Conservation (phyloP, 2,329 filamentous ascomycete genomes). For the Dactylonectria estremocensis region DNA sequence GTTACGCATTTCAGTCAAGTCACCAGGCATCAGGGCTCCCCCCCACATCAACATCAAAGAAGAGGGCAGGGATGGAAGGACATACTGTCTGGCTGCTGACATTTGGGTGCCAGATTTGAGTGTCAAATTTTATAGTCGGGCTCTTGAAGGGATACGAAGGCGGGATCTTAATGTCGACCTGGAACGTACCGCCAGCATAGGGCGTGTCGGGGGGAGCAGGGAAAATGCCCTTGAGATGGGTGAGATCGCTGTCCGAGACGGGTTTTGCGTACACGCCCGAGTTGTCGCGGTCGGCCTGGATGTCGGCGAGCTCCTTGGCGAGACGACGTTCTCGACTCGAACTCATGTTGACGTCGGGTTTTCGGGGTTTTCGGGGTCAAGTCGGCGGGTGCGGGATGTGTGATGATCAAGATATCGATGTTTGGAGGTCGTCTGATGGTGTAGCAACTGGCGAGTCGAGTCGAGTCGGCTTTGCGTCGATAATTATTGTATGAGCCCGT, state of each 20-base stretch:
- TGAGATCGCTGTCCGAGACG: slow-evolving; percentile 78
- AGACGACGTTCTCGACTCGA: slow-evolving; percentile 71
- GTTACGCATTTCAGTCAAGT: slow-evolving; percentile 37
- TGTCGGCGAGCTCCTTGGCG: slow-evolving; percentile 83
- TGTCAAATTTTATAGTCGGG: slow-evolving; percentile 91
- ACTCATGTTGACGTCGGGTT: slow-evolving; percentile 55
- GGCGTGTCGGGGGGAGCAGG: slow-evolving; percentile 91
- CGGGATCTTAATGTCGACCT: slow-evolving; percentile 89
- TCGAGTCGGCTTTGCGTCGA: not conserved
- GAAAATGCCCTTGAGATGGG: slow-evolving; percentile 87
- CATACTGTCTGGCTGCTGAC: slow-evolving; percentile 92
- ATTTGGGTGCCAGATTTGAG: slow-evolving; percentile 97
- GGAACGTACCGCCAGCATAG: slow-evolving; percentile 88
- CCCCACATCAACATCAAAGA: slow-evolving; percentile 1
- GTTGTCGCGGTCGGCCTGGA: slow-evolving; percentile 77
- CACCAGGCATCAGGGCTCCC: slow-evolving; percentile 1
- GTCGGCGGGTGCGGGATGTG: not conserved
- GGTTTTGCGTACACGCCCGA: slow-evolving; percentile 83
- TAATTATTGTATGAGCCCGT: not conserved
- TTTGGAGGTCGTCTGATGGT: not conserved
- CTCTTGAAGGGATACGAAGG: slow-evolving; percentile 94
- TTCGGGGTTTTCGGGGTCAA: not conserved
- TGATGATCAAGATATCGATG: not conserved
- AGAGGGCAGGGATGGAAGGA: slow-evolving; percentile 36
- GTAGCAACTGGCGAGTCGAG: not conserved